These are phyloP conservation scores for Penicillium sp. DNA, from an alignment of 2,329 filamentous ascomycete species.

Conservation along the genomic window DNA sequence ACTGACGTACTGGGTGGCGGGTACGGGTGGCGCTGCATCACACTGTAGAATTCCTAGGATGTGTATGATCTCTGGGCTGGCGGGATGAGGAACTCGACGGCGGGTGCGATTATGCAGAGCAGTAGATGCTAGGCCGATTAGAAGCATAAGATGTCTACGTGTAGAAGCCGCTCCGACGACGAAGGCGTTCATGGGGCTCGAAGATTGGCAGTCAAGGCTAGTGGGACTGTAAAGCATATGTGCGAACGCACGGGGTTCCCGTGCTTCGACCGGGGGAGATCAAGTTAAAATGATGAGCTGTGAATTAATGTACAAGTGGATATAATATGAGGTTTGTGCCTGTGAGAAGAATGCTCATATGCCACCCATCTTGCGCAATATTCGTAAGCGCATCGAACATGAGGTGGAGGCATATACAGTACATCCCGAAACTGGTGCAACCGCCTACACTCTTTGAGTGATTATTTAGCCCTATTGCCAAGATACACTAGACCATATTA, in stretches of 20 bases:
- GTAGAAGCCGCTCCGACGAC: constrained; percentile 33
- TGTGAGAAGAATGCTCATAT: background rate
- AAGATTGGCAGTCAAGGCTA: constrained; percentile 42
- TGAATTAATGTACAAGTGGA: constrained; percentile 15
- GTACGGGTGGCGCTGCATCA: constrained; percentile 40
- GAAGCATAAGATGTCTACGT: constrained; percentile 48
- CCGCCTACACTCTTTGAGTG: no score
- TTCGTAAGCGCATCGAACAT: background rate
- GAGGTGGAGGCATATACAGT: constrained; percentile 9
- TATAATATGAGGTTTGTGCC: background rate
- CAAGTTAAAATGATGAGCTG: constrained; percentile 44
- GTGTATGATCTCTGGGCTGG: constrained; percentile 55
- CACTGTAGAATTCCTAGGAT: constrained; percentile 48
- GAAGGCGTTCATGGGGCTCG: constrained; percentile 42
- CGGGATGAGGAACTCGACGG: constrained; percentile 47
- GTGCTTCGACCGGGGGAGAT: constrained; percentile 24
- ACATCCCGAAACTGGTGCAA: no score
- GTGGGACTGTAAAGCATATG: constrained; percentile 44
- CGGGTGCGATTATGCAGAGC: constrained; percentile 42
- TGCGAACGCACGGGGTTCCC: constrained; percentile 49
- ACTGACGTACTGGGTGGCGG: constrained; percentile 51
- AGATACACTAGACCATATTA: no score
- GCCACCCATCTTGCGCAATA: background rate
- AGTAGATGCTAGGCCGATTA: constrained; percentile 16
- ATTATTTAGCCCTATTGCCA: no score